These are phyloP conservation scores for Plasmodium knowlesi DNA, from an alignment of 169 alveolate genomes.

Conservation along the genomic window DNA sequence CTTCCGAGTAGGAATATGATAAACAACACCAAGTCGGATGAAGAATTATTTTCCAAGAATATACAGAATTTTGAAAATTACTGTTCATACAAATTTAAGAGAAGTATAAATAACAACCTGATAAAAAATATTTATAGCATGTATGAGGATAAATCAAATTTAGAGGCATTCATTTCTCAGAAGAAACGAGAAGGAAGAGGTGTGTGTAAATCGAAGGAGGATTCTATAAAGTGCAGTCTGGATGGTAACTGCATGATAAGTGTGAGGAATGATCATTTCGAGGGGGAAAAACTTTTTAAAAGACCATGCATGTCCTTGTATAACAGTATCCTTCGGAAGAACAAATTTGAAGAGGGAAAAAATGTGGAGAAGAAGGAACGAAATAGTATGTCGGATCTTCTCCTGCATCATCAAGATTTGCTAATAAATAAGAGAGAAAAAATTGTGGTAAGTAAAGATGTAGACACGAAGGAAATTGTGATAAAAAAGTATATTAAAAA, in stretches of 20 bases:
- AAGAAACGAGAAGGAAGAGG: not conserved
- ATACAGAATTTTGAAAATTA: slow-evolving; percentile 11
- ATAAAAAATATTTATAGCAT: slow-evolving; percentile 22
- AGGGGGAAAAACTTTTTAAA: slow-evolving; percentile 61
- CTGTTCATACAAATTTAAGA: slow-evolving; percentile 47
- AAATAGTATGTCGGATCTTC: not conserved
- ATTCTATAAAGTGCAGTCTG: not conserved
- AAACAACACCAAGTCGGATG: not conserved
- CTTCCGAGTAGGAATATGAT: not conserved
- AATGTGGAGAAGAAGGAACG: not conserved
- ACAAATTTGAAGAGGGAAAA: not conserved
- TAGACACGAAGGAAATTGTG: not conserved
- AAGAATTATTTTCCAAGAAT: slow-evolving; percentile 33
- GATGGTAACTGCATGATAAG: not conserved
- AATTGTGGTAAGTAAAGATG: slow-evolving; percentile 18
- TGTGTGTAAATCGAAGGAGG: not conserved
- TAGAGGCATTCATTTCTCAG: not conserved
- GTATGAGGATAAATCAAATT: slow-evolving; percentile 10
- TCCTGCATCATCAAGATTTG: slow-evolving; percentile 56
- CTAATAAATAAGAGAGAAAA: slow-evolving; percentile 67
- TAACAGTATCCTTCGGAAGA: not conserved
- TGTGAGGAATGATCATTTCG: slow-evolving; percentile 16
- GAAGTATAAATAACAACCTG: slow-evolving; percentile 20
- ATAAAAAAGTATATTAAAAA: slow-evolving; percentile 13
- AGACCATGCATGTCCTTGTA: slow-evolving; percentile 18